Base-by-base conservation (phyloP, 2,329 filamentous ascomycete species). In the Sporothrix mexicana region DNA sequence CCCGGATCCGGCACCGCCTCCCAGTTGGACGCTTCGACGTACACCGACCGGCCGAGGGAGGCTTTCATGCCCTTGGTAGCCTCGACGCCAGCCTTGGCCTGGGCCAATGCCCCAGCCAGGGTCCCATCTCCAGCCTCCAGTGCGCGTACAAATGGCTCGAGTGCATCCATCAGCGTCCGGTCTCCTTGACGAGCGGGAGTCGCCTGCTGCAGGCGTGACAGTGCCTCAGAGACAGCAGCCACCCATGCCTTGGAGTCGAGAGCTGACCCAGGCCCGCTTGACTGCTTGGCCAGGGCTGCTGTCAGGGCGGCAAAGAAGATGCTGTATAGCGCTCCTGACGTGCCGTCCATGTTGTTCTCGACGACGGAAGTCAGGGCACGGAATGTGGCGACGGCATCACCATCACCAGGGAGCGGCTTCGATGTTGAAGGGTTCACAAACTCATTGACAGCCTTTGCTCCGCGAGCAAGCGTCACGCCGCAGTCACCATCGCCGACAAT, bases 61-160 rank as follows among this genome's bases (percentile, higher is more conserved):
- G 95, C 93, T 80, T 92, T 90, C 94, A 98, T 97, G n/a, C 91
- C 92, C 84, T 94, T 97, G 17, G 95, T 98, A 30, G 88, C 88
- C 75, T 95, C 91, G 4, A 94, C 92, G 0, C 91, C 95, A 69
- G 90, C 85, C 76, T 88, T 87, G 0, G 94, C 91, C 2, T 93
- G 93, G 78, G 89, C 85, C 0, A 93, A 93, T 13, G 95, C 94
- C 79, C 90, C 85, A 76, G 88, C 87, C 20, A 95, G 80, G 79
- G 93, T 13, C 1, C 13, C 53, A 7, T 20, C 45, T 3, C 23
- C 6, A 77, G 87, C 82, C 8, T 82, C 85, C 1, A 98, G 85
- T 1, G 87, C 88, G 57, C 94, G 88, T 69, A 96, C 90, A 79
- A 98, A 98, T 1, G 95, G 96, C 74, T 92, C 88, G 69, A 98